A percentile compares a stretch with the other conserved stretches of the same genome.
phyloP scores from a whole-genome alignment of 768 basidiomycete genomes.

The Phylloporus scabripes region DNA sequence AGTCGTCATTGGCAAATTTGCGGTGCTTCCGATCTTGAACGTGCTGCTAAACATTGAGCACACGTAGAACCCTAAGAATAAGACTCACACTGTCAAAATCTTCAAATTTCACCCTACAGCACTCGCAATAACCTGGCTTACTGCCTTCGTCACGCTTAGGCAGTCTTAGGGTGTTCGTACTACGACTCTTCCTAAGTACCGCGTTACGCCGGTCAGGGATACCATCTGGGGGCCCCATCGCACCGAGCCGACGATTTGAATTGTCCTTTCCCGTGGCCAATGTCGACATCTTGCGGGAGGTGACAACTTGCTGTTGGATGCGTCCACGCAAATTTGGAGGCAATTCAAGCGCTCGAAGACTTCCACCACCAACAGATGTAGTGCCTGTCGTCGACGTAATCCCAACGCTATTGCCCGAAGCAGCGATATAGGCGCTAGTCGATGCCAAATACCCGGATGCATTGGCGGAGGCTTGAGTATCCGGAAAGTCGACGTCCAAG shows the following conservation, averaged over 20 bases:
- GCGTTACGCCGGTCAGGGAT: conserved; percentile 49
- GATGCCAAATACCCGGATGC: conserved; percentile 70
- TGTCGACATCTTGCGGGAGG: conserved; percentile 49
- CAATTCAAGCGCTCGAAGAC: conserved; percentile 44
- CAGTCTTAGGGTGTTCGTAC: conserved; percentile 70
- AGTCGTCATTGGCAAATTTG: conserved; percentile 71
- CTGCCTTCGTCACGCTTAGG: conserved; percentile 78
- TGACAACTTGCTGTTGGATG: conserved; percentile 61
- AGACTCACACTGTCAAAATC: conserved; percentile 70
- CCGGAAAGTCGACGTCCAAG: conserved; percentile 34
- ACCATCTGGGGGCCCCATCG: conserved; percentile 66
- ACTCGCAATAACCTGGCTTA: conserved; percentile 97
- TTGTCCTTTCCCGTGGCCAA: conserved; percentile 24
- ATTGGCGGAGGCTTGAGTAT: conserved; percentile 48
- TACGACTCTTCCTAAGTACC: conserved; percentile 66
- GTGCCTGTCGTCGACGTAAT: conserved; percentile 91
- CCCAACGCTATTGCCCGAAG: conserved; percentile 91
- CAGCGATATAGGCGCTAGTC: conserved; percentile 66
- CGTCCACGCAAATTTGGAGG: conserved; percentile 50
- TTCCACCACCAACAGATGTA: conserved; percentile 54
- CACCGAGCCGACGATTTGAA: conserved; percentile 25
- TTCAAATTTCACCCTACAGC: conserved; percentile 85
- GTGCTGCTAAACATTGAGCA: conserved; percentile 48
- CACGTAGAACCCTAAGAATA: not conserved
- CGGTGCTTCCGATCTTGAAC: conserved; percentile 66